These are phyloP conservation scores for Neotropicomus parvogracilis DNA, from an alignment of 1,284 basidiomycete genomes.

Conservation along the genomic window DNA sequence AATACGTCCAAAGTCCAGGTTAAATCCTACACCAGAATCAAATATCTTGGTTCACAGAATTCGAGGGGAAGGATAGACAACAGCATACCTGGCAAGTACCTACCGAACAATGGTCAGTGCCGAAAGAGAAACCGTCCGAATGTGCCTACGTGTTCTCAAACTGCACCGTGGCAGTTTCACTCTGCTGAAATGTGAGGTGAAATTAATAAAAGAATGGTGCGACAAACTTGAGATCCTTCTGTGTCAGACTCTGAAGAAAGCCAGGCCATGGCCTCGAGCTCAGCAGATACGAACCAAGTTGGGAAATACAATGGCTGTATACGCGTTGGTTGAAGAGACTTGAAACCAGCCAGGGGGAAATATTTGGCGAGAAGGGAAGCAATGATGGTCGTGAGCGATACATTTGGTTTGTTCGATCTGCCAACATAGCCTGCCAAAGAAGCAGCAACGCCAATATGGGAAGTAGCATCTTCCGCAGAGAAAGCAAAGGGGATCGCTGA, in stretches of 20 bases:
- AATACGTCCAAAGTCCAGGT: slow-evolving; percentile 32
- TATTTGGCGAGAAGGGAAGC: slow-evolving; percentile 30
- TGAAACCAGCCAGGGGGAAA: slow-evolving; percentile 27
- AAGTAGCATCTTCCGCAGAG: slow-evolving; percentile 33
- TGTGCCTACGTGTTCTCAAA: slow-evolving; percentile 28
- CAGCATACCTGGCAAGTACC: slow-evolving; percentile 30
- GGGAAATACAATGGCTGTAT: slow-evolving; percentile 55
- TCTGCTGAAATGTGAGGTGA: slow-evolving; percentile 17
- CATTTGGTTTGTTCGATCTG: slow-evolving; percentile 16
- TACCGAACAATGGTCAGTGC: slow-evolving; percentile 15
- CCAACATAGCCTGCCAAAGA: slow-evolving; percentile 18
- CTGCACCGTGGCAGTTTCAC: slow-evolving; percentile 20
- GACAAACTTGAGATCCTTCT: slow-evolving; percentile 25
- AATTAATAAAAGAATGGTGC: background rate
- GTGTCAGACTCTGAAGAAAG: slow-evolving; percentile 23
- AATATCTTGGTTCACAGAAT: background rate
- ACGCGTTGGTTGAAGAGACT: slow-evolving; percentile 30
- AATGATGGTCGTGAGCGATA: slow-evolving; percentile 12
- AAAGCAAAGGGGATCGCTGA: slow-evolving; percentile 40
- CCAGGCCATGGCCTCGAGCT: slow-evolving; percentile 39
- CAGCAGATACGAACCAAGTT: slow-evolving; percentile 56
- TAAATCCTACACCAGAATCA: slow-evolving; percentile 16
- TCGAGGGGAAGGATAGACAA: background rate
- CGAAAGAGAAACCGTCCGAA: background rate
- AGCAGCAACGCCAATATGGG: slow-evolving; percentile 25